phyloP scores from a whole-genome alignment of 768 basidiomycete species.

The Kwoniella dendrophila region DNA sequence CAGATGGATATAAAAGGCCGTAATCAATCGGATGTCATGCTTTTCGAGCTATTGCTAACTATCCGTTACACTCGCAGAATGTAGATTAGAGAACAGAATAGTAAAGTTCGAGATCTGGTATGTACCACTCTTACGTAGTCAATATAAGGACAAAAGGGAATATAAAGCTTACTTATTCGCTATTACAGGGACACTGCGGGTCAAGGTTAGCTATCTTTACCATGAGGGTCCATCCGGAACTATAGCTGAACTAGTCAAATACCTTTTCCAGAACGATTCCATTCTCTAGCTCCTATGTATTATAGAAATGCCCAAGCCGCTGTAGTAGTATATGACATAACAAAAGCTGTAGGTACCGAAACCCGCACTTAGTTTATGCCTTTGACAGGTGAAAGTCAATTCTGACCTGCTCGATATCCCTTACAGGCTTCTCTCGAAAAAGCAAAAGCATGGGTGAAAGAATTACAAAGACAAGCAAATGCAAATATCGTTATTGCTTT shows the following conservation, averaged over 20 bases:
- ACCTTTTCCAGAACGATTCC: conserved; percentile 73
- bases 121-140: too few species aligned
- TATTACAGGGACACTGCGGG: conserved; percentile 55
- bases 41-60: background rate
- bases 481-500: conserved; percentile 99
- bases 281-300: conserved; percentile 98
- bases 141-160: too few species aligned
- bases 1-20: too few species aligned
- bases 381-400: background rate
- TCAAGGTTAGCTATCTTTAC: conserved; percentile 45
- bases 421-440: conserved; percentile 80
- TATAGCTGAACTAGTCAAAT: conserved; percentile 12
- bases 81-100: conserved; percentile 67
- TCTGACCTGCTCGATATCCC: background rate
- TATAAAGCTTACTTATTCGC: background rate
- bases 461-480: conserved; percentile 96
- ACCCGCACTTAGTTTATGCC: too few species aligned
- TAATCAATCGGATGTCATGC: background rate
- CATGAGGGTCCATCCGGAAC: too few species aligned
- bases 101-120: conserved; percentile 80
- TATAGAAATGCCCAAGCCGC: conserved; percentile 98
- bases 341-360: conserved; percentile 73
- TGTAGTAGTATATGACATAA: conserved; percentile 97
- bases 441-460: conserved; percentile 99
- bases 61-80: conserved; percentile 40